Evolutionary conservation across 345 rosid species (phyloP), one percentile per base, ranked within the genome.

Genomic region (Dovyalis caffra): DNA sequence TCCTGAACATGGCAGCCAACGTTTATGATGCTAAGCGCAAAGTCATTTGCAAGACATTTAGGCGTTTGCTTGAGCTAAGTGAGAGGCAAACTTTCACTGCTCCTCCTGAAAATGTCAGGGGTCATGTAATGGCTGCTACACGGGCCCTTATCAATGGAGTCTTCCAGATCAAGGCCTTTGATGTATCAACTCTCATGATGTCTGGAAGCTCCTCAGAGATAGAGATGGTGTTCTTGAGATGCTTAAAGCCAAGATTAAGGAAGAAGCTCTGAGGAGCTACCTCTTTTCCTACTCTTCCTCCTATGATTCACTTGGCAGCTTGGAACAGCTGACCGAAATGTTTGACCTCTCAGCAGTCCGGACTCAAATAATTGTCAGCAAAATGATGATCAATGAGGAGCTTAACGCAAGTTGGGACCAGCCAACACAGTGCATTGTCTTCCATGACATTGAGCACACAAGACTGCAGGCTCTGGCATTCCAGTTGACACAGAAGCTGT

Each of bases 321-420:
- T 89, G 80, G 95, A 86, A 68, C 88, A 87, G 69, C 89, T 92
- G 40, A 81, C 89, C 51, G 87, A 86, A 81, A 90, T 92, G 93
- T 94, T 94, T 82, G 93, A 90, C 78, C 83, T 94, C 47, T 79
- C 91, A 0, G 90, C 83, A 56, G 76, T 78, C 31, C 88, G 87
- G 81, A 79, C 71, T 34, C 97, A 88, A 70, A 74, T 94, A 80
- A 75, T 86, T 8, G 90, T 88, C 31, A 92, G 96, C 88, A 94
- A 89, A 86, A 87, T 92, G 97, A 89, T 92, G 94, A 87, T 92
- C 76, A 87, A 82, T 21, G 92, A 92, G 70, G 93, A 92, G 79
- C 91, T 92, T 29, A 85, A 77, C 28, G 93, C 95, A 40, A 87
- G 87, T 67, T 94, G 97, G 98, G 97, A 94, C 81, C 97, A 94